Evolutionary conservation across 306 rosid genomes (phyloP), one percentile per base, ranked within the genome.

Genomic region (Cicer arietinum): DNA sequence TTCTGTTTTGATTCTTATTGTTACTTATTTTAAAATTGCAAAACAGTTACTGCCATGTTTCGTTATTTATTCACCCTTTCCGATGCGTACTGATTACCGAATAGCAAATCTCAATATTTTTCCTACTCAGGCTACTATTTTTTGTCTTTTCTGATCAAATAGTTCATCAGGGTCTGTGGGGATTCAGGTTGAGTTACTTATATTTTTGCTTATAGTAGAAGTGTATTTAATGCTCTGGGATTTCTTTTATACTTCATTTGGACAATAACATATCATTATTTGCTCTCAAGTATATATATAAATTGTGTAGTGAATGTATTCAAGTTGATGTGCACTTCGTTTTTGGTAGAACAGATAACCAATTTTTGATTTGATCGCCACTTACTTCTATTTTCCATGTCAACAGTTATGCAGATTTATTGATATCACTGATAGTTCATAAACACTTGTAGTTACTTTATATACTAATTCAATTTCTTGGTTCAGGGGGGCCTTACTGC

Each of bases 401-500:
- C 67, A 57, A 30, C 62, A 46, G 25, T 66, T n/a, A 37, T 30
- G 56, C 74, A 77, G 54, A 67, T 67, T 67, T 73, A 52, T 67
- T 43, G 67, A 50, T 17, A 64, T 37, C 42, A 43, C 51, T 68
- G 20, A 50, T 51, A 47, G 35, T 77, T 54, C 51, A 52, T 58
- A 61, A 18, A 67, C 40, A 16, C 45, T 67, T 57, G 70, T 45
- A 62, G 64, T 69, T 48, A 67, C 45, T 42, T 77, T 12, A 51
- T 57, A 47, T 66, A 50, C 73, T 66, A 57, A 50, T 71, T 73
- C 30, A 47, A 79, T 86, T 89, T 78, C 60, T 73, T 80, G 65
- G 80, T 83, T 77, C 96, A 94, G 99, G 99, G 99, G 60, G 99
- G 99, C 48, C 97, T 94, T 79, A 90, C 96, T 22, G 96, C 99